Evolutionary conservation across 768 basidiomycete genomes (phyloP).

Genomic region (Cystofilobasidium capitatum): DNA sequence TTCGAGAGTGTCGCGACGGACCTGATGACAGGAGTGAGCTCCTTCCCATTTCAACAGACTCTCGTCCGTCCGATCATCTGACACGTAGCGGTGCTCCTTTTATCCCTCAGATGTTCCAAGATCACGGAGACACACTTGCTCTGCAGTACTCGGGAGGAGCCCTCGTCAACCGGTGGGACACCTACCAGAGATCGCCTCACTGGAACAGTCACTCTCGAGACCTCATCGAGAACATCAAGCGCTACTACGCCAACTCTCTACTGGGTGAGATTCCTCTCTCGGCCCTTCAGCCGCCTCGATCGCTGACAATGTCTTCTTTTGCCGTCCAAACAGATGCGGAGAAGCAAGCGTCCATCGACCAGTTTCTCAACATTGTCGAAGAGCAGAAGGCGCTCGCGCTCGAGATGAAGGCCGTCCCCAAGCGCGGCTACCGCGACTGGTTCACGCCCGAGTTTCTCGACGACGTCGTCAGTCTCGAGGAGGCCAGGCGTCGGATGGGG

Average conservation of each 20-base stretch:
- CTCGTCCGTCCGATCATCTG: background rate
- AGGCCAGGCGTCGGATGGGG: slow-evolving; percentile 41
- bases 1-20: slow-evolving; percentile 93
- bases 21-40: slow-evolving; percentile 67
- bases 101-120: slow-evolving; percentile 68
- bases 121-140: slow-evolving; percentile 70
- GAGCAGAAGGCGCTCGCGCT: slow-evolving; percentile 3
- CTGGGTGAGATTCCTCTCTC: slow-evolving; percentile 49
- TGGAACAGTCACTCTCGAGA: slow-evolving; percentile 97
- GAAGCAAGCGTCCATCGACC: slow-evolving; percentile 92
- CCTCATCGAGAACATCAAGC: slow-evolving; percentile 56
- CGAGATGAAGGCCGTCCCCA: slow-evolving; percentile 44
- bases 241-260: slow-evolving; percentile 90
- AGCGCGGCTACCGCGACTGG: slow-evolving; percentile 77
- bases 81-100: background rate
- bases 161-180: slow-evolving; percentile 90
- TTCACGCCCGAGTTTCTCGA: slow-evolving; percentile 51
- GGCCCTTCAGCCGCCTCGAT: background rate
- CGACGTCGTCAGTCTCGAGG: slow-evolving; percentile 46
- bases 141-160: slow-evolving; percentile 95
- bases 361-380: slow-evolving; percentile 70
- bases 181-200: slow-evolving; percentile 86
- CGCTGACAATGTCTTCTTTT: background rate
- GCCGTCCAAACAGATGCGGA: slow-evolving; percentile 60
- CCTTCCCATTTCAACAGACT: background rate